These are phyloP conservation scores for Mycena citricolor DNA, from an alignment of 1,284 basidiomycete genomes.

Conservation along the genomic window DNA sequence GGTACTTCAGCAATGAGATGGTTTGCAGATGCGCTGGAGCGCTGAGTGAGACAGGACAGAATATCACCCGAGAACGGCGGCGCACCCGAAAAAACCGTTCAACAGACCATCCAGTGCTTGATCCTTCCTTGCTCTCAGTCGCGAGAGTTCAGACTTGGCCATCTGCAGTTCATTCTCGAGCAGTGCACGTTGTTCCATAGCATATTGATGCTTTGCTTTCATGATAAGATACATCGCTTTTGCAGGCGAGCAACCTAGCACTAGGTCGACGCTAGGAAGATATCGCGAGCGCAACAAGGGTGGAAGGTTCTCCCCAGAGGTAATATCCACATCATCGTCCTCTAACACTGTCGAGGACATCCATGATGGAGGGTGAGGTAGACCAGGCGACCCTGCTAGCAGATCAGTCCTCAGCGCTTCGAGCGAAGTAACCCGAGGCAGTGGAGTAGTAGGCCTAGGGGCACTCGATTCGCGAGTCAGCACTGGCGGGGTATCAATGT, in stretches of 20 bases:
- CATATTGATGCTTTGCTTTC: constrained; percentile 73
- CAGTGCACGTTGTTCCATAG: constrained; percentile 57
- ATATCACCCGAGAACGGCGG: no score
- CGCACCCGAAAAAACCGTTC: constrained; percentile 52
- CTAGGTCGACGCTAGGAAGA: constrained; percentile 55
- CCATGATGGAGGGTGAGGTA: no score
- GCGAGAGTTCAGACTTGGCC: constrained; percentile 50
- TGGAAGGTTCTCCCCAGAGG: constrained; percentile 48
- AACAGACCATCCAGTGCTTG: constrained; percentile 52
- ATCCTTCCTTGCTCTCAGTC: constrained; percentile 56
- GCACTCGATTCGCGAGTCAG: no score
- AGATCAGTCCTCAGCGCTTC: no score
- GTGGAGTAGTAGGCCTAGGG: no score
- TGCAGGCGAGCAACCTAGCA: constrained; percentile 58
- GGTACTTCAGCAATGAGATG: constrained; percentile 21
- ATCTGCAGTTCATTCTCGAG: constrained; percentile 63
- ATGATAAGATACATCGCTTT: constrained; percentile 73
- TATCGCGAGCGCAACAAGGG: constrained; percentile 46
- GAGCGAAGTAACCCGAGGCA: no score
- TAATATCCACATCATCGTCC: background rate
- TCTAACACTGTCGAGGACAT: no score
- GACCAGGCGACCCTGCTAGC: no score
- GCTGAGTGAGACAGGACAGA: no score
- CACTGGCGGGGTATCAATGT: no score
- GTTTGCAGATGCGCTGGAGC: constrained; percentile 12